Evolutionary conservation across 768 basidiomycete species (phyloP).

Genomic region (Pleurotus cornucopiae): DNA sequence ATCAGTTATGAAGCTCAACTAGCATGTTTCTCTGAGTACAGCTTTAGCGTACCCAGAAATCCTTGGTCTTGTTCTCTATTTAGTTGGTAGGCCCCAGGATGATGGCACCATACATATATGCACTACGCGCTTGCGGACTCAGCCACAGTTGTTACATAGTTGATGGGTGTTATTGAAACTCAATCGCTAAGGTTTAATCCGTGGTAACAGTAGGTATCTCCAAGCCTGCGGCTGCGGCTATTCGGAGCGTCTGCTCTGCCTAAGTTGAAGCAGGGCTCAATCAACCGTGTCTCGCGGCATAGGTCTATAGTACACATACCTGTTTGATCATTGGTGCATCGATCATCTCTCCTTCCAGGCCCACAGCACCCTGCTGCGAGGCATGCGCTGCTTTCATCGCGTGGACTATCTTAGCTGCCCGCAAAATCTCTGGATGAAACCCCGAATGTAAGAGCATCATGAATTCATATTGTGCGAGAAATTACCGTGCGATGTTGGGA

Average conservation of each 20-base stretch:
- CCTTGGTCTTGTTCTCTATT: too few species aligned
- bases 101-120: too few species aligned
- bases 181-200: not conserved
- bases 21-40: too few species aligned
- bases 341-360: constrained; percentile 81
- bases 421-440: constrained; percentile 58
- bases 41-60: too few species aligned
- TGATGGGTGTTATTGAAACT: too few species aligned
- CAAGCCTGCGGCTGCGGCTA: constrained; percentile 7
- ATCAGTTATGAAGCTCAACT: too few species aligned
- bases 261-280: not conserved
- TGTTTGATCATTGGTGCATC: constrained; percentile 91
- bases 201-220: constrained; percentile 1
- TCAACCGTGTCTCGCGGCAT: not conserved
- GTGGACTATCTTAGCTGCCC: constrained; percentile 69
- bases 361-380: constrained; percentile 62
- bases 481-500: constrained; percentile 67
- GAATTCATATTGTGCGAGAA: not conserved
- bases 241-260: constrained; percentile 9
- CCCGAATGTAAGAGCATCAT: not conserved
- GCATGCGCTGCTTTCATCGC: constrained; percentile 58
- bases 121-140: too few species aligned
- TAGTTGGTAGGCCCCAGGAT: too few species aligned
- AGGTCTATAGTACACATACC: constrained; percentile 27
- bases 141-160: too few species aligned